These are phyloP conservation scores for Pestalotiopsis sp. DNA, from an alignment of 2,329 filamentous ascomycete species.

Conservation along the genomic window DNA sequence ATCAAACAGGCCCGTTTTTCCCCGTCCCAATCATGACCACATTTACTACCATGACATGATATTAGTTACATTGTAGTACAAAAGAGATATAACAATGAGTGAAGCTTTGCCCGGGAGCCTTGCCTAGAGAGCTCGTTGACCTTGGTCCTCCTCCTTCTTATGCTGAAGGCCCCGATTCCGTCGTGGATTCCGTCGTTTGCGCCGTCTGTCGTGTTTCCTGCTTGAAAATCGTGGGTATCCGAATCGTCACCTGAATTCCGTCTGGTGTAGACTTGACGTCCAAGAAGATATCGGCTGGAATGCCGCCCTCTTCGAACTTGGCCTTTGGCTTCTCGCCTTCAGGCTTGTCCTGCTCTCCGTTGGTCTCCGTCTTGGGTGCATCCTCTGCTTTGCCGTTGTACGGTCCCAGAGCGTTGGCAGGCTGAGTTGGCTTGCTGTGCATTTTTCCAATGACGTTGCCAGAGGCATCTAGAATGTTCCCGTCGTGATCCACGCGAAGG, in stretches of 20 bases:
- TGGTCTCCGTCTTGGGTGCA: slow-evolving; percentile 19
- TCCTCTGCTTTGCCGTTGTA: slow-evolving; percentile 16
- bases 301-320: slow-evolving; percentile 32
- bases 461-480: slow-evolving; percentile 46
- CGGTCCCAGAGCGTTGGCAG: slow-evolving; percentile 15
- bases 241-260: slow-evolving; percentile 57
- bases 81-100: neutral
- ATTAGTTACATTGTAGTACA: neutral
- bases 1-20: neutral
- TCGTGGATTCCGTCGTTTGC: neutral
- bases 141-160: neutral
- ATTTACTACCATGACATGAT: neutral
- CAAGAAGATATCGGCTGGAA: slow-evolving; percentile 55
- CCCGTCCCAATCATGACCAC: neutral
- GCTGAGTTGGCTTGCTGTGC: slow-evolving; percentile 35
- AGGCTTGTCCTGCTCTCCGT: slow-evolving; percentile 19
- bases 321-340: slow-evolving; percentile 21
- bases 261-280: slow-evolving; percentile 59
- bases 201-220: slow-evolving; percentile 19
- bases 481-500: slow-evolving; percentile 41
- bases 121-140: neutral
- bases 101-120: neutral
- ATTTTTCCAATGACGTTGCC: slow-evolving; percentile 49
- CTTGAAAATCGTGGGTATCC: slow-evolving; percentile 57
- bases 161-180: neutral